Evolutionary conservation across 1,139 yeast species (phyloP).

Genomic region (Diutina sp.): DNA sequence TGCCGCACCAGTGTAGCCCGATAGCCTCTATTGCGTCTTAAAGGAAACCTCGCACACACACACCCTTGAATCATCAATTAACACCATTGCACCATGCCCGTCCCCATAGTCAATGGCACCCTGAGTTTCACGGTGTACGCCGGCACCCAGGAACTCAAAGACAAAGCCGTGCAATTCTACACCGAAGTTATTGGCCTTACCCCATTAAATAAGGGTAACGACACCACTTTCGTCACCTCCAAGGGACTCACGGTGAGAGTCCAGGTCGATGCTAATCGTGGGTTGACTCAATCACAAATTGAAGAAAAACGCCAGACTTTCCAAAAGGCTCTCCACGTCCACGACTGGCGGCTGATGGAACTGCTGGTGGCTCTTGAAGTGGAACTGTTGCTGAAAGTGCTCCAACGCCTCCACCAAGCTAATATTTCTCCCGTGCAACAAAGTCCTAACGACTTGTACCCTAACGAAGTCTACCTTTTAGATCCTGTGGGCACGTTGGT

Average conservation of each 20-base stretch:
- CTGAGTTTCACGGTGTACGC: constrained; percentile 34
- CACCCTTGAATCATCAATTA: not conserved
- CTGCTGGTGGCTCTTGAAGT: constrained; percentile 26
- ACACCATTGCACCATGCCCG: constrained; percentile 6
- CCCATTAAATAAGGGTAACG: constrained; percentile 13
- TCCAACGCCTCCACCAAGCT: constrained; percentile 16
- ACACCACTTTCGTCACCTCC: constrained; percentile 18
- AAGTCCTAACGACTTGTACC: constrained; percentile 52
- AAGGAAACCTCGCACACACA: not conserved
- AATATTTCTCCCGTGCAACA: constrained; percentile 16
- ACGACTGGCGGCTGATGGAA: constrained; percentile 42
- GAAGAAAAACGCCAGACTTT: constrained; percentile 13
- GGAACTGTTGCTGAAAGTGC: constrained; percentile 20
- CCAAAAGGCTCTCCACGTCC: constrained; percentile 12
- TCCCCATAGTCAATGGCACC: constrained; percentile 38
- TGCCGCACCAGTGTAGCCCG: not conserved
- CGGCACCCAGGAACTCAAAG: constrained; percentile 18
- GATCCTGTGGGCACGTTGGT: constrained; percentile 59
- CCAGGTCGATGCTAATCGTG: constrained; percentile 9
- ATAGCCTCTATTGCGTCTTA: not conserved
- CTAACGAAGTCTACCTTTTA: constrained; percentile 51
- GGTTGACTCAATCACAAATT: constrained; percentile 15
- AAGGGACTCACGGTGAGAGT: constrained; percentile 17
- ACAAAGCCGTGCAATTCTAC: constrained; percentile 33
- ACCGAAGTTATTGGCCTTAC: constrained; percentile 29